Evolutionary conservation across 257 asterid species (phyloP).

Genomic region (Penstemon newberryi): DNA sequence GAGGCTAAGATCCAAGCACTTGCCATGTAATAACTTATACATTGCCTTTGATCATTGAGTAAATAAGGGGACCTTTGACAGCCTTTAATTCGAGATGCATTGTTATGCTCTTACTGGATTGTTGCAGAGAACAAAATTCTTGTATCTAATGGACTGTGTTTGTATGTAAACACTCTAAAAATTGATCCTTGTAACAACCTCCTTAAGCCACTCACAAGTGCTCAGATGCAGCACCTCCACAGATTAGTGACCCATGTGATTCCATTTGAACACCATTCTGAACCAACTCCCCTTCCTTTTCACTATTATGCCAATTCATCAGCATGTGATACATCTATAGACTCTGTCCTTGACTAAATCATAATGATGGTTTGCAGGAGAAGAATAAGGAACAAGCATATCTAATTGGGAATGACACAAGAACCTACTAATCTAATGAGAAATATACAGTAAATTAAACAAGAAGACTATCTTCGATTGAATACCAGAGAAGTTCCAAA

Average conservation of each 20-base stretch:
- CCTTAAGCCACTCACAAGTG: slow-evolving; percentile 1
- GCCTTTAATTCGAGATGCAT: neutral
- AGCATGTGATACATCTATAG: slow-evolving; percentile 17
- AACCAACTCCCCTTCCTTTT: slow-evolving; percentile 7
- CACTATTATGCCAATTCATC: slow-evolving; percentile 14
- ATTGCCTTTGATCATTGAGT: neutral
- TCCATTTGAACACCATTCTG: slow-evolving; percentile 11
- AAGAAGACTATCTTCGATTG: slow-evolving; percentile 2
- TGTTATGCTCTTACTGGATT: neutral
- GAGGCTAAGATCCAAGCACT: neutral
- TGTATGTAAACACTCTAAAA: neutral
- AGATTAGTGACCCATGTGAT: slow-evolving; percentile 3
- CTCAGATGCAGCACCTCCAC: neutral
- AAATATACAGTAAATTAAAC: neutral
- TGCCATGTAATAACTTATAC: slow-evolving; percentile 4
- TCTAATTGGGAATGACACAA: slow-evolving; percentile 20
- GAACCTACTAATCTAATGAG: neutral
- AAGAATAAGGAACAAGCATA: slow-evolving; percentile 22
- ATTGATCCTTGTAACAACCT: neutral
- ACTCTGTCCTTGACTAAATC: neutral
- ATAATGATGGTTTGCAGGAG: neutral
- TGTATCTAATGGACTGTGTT: too few species aligned
- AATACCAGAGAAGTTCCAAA: slow-evolving; percentile 25
- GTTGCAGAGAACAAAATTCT: neutral
- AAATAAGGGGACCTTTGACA: slow-evolving; percentile 11